These are phyloP conservation scores for Podaxis sp. DNA, from an alignment of 768 basidiomycete genomes.

Conservation along the genomic window DNA sequence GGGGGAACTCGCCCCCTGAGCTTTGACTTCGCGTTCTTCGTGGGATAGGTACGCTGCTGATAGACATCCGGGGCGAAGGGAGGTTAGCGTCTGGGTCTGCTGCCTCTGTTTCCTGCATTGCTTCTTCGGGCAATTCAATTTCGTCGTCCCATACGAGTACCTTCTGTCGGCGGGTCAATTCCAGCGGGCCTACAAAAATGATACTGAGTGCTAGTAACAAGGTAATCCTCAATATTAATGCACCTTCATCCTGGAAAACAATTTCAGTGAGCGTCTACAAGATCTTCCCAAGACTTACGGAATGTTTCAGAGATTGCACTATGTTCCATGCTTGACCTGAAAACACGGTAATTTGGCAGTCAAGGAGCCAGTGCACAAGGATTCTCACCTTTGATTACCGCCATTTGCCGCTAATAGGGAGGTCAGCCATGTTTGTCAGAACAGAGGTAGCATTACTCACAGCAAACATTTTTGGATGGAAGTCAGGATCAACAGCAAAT, in stretches of 20 bases:
- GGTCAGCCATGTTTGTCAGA: slow-evolving; percentile 7
- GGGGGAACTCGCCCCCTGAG: slow-evolving; percentile 71
- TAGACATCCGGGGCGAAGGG: slow-evolving; percentile 59
- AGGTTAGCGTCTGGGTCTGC: slow-evolving; percentile 34
- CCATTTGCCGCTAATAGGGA: slow-evolving; percentile 65
- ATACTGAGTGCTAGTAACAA: slow-evolving; percentile 6
- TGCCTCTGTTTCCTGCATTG: slow-evolving; percentile 22
- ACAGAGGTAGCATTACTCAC: slow-evolving; percentile 35
- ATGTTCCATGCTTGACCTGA: slow-evolving; percentile 86
- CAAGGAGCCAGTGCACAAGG: neutral
- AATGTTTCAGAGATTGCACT: slow-evolving; percentile 76
- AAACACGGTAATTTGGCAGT: neutral
- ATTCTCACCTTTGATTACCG: slow-evolving; percentile 75
- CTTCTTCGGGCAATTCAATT: slow-evolving; percentile 66
- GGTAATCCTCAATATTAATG: neutral
- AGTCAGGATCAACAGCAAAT: slow-evolving; percentile 81
- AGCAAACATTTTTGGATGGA: slow-evolving; percentile 87
- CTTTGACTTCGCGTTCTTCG: slow-evolving; percentile 57
- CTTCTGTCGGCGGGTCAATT: slow-evolving; percentile 80
- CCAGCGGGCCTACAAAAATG: slow-evolving; percentile 67
- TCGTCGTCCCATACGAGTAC: slow-evolving; percentile 87
- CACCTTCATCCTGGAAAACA: slow-evolving; percentile 70
- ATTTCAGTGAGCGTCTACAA: slow-evolving; percentile 4
- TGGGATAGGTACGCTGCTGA: slow-evolving; percentile 59
- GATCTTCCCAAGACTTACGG: slow-evolving; percentile 42